Evolutionary conservation across 768 basidiomycete species (phyloP), one percentile per base, ranked within the genome.

Genomic region (Pleurotus ostreatus): DNA sequence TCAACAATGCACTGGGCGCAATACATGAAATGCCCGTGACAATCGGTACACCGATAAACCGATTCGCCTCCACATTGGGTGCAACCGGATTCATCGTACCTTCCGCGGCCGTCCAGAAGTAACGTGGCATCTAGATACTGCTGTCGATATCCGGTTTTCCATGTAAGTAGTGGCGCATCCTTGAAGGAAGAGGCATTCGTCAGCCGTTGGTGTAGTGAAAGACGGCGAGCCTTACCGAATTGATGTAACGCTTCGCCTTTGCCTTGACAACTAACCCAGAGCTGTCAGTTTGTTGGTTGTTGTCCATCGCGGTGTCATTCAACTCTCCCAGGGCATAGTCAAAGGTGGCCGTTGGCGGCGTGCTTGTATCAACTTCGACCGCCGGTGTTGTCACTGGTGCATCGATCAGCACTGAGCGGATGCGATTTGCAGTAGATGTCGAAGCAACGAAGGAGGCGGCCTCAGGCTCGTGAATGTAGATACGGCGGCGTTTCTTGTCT

Each of bases 111-210:
- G 13, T 66, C 60, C 5, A 56, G 52, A 9, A 43, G 18, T 16
- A 66, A 12, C 12, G 44, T 38, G 6, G 23, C 57, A 44, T 62
- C 63, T 3, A 61, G 46, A 25, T 57, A 60, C 2, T 57, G 6
- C 5, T 64, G 44, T 8, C 63, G 47, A 30, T 30, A 30, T 30
- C 30, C 8, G 7, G 30, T 9, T 30, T 30, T 30, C 30, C 30
- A 30, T 30, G 62, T 61, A 18, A 56, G 25, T 15, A 63, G 48
- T 13, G 59, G 61, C n/a, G 23, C 44, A 56, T 63, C 61, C 62
- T 63, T 25, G 18, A 49, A 39, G 34, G 13, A 40, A 47, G 30
- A 30, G 30, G 8, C 30, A 23, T 45, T 20, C 13, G 54, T 22
- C 13, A 18, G 13, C 55, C 6, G 22, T 22, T 40, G 26, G 49